phyloP scores from a whole-genome alignment of 257 asterid species.

The Solanum acaule region DNA sequence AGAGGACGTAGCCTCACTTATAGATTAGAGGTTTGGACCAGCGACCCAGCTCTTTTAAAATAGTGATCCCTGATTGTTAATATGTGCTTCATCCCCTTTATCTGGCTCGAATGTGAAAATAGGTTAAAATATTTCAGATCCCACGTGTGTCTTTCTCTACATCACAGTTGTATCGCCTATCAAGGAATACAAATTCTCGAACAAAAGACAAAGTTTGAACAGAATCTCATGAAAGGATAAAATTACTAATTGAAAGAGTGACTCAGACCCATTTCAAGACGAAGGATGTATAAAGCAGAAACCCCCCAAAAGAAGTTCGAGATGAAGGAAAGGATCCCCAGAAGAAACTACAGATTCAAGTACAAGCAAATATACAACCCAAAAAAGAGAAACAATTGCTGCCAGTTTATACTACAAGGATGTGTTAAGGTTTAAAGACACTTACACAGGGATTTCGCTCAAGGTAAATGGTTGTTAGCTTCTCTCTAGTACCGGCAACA shows the following conservation, averaged over 20 bases:
- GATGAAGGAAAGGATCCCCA: neutral
- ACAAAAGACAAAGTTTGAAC: neutral
- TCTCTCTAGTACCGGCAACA: conserved; percentile 59
- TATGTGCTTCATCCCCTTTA: neutral
- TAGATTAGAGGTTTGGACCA: neutral
- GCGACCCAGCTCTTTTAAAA: neutral
- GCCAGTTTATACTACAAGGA: neutral
- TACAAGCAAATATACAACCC: neutral
- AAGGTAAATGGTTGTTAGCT: conserved; percentile 81
- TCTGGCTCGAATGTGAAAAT: neutral
- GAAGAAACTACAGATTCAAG: neutral
- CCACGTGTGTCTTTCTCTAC: neutral
- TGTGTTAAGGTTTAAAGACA: neutral
- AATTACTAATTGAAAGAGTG: neutral
- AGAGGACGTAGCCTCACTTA: neutral
- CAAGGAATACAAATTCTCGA: neutral
- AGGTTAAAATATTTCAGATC: neutral
- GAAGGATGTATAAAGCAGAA: neutral
- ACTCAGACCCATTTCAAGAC: neutral
- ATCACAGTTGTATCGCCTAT: neutral
- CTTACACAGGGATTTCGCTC: conserved; percentile 98
- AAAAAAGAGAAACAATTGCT: neutral
- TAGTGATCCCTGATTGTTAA: neutral
- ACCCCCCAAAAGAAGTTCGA: neutral
- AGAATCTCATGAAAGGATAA: neutral